These are phyloP conservation scores for Solidago caesia DNA, from an alignment of 129 eudicot genomes.

Conservation along the genomic window DNA sequence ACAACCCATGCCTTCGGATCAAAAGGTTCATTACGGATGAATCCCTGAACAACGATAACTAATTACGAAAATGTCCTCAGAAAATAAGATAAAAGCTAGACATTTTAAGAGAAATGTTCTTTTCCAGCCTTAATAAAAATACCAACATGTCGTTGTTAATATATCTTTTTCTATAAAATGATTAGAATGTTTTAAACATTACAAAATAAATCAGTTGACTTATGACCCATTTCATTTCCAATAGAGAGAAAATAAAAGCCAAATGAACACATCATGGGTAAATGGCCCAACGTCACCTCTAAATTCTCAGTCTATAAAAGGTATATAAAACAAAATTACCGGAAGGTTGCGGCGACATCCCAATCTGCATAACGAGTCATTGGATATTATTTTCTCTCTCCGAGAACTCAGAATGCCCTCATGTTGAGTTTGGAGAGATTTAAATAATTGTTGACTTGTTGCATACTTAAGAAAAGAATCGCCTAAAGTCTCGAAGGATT, in stretches of 20 bases:
- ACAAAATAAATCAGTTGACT: too few relatives aligned
- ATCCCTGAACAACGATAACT: slow-evolving; percentile 51
- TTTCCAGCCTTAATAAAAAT: too few relatives aligned
- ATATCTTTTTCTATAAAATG: too few relatives aligned
- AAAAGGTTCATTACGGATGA: slow-evolving; percentile 68
- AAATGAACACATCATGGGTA: not conserved
- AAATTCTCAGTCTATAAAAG: not conserved
- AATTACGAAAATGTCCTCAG: slow-evolving; percentile 12
- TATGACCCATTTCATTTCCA: too few relatives aligned
- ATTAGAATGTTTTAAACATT: too few relatives aligned
- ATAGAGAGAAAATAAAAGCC: too few relatives aligned
- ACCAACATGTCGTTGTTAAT: too few relatives aligned
- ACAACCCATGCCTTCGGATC: slow-evolving; percentile 75
- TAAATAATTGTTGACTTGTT: slow-evolving; percentile 71
- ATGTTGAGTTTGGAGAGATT: slow-evolving; percentile 47
- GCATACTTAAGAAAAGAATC: slow-evolving; percentile 88
- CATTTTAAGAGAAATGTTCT: too few relatives aligned
- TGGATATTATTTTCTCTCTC: slow-evolving; percentile 52
- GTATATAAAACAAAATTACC: slow-evolving; percentile 36
- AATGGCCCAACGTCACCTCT: not conserved
- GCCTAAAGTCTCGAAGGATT: slow-evolving; percentile 90
- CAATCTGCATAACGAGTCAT: slow-evolving; percentile 66
- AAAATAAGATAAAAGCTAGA: not conserved
- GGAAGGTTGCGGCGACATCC: slow-evolving; percentile 69
- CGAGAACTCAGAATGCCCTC: slow-evolving; percentile 67